These are phyloP conservation scores for Penicillium macrosclerotiorum DNA, from an alignment of 495 filamentous ascomycete genomes.

Conservation along the genomic window DNA sequence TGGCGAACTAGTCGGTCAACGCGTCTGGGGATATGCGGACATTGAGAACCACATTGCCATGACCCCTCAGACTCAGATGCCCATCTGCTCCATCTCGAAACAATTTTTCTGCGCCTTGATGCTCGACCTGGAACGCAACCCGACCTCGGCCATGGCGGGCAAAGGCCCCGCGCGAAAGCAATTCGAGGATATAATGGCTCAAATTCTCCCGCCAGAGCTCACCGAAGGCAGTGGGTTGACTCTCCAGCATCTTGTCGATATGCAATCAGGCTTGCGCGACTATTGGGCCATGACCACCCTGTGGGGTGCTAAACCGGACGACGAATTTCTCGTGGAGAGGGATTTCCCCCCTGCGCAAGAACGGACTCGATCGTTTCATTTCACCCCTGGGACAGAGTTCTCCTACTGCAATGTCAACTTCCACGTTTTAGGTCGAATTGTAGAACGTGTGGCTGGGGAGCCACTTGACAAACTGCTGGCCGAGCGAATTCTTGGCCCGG, in stretches of 20 bases:
- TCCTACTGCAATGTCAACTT: constrained; percentile 38
- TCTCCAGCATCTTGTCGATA: constrained; percentile 27
- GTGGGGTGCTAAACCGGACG: constrained; percentile 31
- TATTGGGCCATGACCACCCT: constrained; percentile 38
- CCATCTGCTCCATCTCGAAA: constrained; percentile 39
- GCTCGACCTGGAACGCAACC: constrained; percentile 26
- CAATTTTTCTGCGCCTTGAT: constrained; percentile 32
- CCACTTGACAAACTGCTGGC: constrained; percentile 23
- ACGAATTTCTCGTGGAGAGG: constrained; percentile 22
- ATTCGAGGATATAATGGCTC: constrained; percentile 14
- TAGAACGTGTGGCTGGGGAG: constrained; percentile 26
- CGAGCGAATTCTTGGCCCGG: constrained; percentile 27
- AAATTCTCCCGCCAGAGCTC: constrained; percentile 20
- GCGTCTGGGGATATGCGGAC: constrained; percentile 35
- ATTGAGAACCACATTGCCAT: constrained; percentile 23
- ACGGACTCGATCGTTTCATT: constrained; percentile 29
- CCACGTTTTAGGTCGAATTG: constrained; percentile 24
- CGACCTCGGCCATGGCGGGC: constrained; percentile 15
- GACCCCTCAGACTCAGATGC: constrained; percentile 21
- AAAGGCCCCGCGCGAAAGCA: constrained; percentile 22
- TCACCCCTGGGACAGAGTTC: constrained; percentile 29
- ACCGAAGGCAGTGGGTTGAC: constrained; percentile 15
- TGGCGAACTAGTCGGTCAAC: constrained; percentile 9
- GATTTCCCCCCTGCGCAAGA: constrained; percentile 19
- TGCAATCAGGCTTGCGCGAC: constrained; percentile 35